Evolutionary conservation across 305 asterid species (phyloP), one percentile per base, ranked within the genome.

Genomic region (Plantago lanceolata): DNA sequence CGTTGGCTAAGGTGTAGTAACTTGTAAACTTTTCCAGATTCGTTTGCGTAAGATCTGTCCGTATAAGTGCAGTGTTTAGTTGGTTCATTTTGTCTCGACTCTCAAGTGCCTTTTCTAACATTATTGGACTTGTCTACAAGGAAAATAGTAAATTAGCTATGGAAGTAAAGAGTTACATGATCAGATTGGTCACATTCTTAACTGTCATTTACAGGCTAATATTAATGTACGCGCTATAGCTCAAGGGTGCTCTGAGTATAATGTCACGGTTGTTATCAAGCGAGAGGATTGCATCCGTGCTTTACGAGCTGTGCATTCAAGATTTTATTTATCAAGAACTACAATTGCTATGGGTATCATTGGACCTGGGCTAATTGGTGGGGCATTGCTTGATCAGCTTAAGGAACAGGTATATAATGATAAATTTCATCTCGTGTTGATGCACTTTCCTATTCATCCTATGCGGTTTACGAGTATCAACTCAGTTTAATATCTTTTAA

Each of bases 211-310:
- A 77, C 90, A 93, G 99, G 97, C 97, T 59, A 93, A 87, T 74
- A 86, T 93, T 65, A 93, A 93, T 68, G 81, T 93, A 52, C 92
- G 97, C 51, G 99, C 97, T 47, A 87, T 93, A 75, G 97, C 99
- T 73, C 99, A 93, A 84, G 99, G 99, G 59, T 93, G 95, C 81
- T 93, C 99, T 26, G 97, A 93, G 78, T 84, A 87, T 67, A 93
- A 93, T 65, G 79, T 93, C 54, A 93, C 99, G 8, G 94, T 90
- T 48, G 99, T 93, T 63, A 69, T 93, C 71, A 87, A 87, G 75
- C 83, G 86, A 72, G 97, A 93, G 72, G 95, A 93, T 59, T 87
- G 99, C 77, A 78, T 84, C 65, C 87, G 86, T 82, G 97, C 99
- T 71, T 72, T 90, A 69, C 83, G 97, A 62, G 96, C 99, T 62